A percentile compares a stretch with the other conserved stretches of the same genome.
Conservation (phyloP, 139 green algal species). For the Desmodesmus armatus region DNA sequence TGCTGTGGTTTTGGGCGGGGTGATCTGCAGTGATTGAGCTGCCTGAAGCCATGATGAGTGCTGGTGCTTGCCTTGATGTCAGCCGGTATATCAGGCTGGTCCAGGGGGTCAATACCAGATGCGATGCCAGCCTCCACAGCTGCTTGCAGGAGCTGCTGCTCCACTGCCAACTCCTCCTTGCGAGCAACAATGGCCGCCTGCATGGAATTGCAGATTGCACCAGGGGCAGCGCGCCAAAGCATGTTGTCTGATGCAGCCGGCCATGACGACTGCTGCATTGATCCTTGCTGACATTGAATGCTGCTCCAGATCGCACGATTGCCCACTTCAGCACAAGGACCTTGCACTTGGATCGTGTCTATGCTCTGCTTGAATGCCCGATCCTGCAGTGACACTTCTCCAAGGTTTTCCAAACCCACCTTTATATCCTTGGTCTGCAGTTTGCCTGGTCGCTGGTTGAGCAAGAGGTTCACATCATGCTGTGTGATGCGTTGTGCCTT, state of each 20-base stretch:
- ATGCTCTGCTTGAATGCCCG: too few species aligned
- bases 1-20: too few species aligned
- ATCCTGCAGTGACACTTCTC: too few species aligned
- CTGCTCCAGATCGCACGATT: too few species aligned
- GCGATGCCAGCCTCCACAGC: slow-evolving; percentile 37
- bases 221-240: not conserved
- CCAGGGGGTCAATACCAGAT: slow-evolving; percentile 59
- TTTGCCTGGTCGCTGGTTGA: slow-evolving; percentile 69
- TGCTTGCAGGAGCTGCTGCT: slow-evolving; percentile 47
- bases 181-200: slow-evolving; percentile 48
- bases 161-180: slow-evolving; percentile 44
- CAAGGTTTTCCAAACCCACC: too few species aligned
- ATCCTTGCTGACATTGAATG: too few species aligned
- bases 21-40: too few species aligned
- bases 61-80: slow-evolving; percentile 57
- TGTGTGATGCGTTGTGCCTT: slow-evolving; percentile 13
- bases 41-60: too few species aligned
- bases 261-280: too few species aligned
- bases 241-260: too few species aligned
- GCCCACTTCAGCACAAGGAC: too few species aligned
- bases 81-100: slow-evolving; percentile 58
- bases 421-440: slow-evolving; percentile 70
- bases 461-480: slow-evolving; percentile 66
- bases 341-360: too few species aligned
- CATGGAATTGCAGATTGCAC: not conserved